Evolutionary conservation across 2,329 filamentous ascomycete genomes (phyloP), one percentile per base, ranked within the genome.

Genomic region (Capronia coronata): DNA sequence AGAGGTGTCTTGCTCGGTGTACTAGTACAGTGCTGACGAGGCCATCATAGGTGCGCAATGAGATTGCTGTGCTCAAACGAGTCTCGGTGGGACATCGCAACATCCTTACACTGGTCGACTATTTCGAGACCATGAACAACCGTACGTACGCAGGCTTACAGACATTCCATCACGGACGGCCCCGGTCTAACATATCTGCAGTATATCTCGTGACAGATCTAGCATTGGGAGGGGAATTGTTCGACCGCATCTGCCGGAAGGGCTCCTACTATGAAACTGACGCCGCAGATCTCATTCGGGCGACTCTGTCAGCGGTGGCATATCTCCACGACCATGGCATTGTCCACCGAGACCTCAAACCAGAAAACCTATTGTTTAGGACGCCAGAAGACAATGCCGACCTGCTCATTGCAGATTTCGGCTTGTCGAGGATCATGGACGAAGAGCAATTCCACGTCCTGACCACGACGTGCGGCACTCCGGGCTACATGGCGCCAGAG

Each of bases 41-140:
- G 55, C 25, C 38, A 41, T 46, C 22, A 14, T 32, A 94, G 88
- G 87, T 94, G 51, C 86, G 93, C 56, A 98, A 98, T 67, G 93
- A 98, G 72, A 98, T 98, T 62, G 91, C 93, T 5, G 89, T 98
- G 21, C 77, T 98, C 59, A 97, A 97, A 70, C 85, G 85, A 64
- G 91, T 98, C n/a, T 97, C 91, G 1, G 95, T 98, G 87, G 93
- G 93, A 48, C 91, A 98, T 71, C 87, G 93, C 68, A 98, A 98
- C 66, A 97, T 98, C 66, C 74, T 98, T 54, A 98, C 93, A 1
- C 78, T 98, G 51, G 93, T 97, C 62, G 93, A 98, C 73, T 98
- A 97, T 71, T 98, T 98, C 65, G 93, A 98, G 74, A 98, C 93
- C 5, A 94, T 96, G 87, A 97, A 98, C 73, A 98, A 98, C 71